These are phyloP conservation scores for Pichia sp. DNA, from an alignment of 1,139 yeast genomes.

Conservation along the genomic window DNA sequence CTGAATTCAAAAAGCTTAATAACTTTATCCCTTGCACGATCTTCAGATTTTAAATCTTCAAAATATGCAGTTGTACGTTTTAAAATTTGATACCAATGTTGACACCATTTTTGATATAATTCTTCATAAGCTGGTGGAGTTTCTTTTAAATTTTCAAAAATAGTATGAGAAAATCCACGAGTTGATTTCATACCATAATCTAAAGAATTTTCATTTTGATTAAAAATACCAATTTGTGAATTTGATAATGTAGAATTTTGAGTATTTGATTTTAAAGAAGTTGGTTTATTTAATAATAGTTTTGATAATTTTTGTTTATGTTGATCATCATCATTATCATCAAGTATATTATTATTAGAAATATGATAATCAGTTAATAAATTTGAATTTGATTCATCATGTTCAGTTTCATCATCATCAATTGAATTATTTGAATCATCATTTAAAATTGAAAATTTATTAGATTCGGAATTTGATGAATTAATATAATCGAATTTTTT, in stretches of 20 bases:
- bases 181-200: constrained; percentile 16
- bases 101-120: constrained; percentile 29
- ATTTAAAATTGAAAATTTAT: constrained; percentile 3
- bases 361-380: constrained; percentile 1
- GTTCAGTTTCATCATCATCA: constrained; percentile 1
- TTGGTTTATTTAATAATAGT: no score
- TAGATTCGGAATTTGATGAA: not conserved
- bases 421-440: constrained; percentile 1
- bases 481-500: constrained; percentile 23
- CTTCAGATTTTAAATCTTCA: constrained; percentile 25
- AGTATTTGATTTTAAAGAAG: no score
- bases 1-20: constrained; percentile 26
- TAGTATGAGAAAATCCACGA: constrained; percentile 16
- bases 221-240: constrained; percentile 9
- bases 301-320: not conserved
- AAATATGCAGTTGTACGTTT: constrained; percentile 27
- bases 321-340: not conserved
- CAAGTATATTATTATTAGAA: constrained; percentile 1
- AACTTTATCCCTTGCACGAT: constrained; percentile 23
- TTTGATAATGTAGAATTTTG: no score
- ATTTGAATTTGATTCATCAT: constrained; percentile 1
- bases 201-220: constrained; percentile 4
- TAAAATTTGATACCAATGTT: constrained; percentile 30
- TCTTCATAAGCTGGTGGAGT: constrained; percentile 31
- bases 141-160: constrained; percentile 30